A percentile compares a stretch with the other conserved stretches of the same genome.
Conservation (phyloP, 2,329 filamentous ascomycete species). For the Trichoderma atrobrunneum region DNA sequence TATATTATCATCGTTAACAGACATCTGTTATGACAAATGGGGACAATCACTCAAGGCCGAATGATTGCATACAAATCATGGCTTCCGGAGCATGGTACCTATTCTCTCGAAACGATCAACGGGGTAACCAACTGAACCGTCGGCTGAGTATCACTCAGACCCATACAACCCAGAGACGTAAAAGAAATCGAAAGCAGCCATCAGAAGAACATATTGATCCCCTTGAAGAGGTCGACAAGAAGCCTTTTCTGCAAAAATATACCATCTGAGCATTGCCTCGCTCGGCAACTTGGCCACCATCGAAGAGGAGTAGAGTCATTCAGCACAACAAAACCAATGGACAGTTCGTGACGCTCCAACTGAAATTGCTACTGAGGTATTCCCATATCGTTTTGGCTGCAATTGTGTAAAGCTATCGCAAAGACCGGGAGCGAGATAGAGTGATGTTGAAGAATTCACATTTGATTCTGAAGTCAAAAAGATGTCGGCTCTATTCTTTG, state of each 20-base stretch:
- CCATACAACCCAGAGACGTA: constrained; percentile 22
- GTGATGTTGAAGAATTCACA: constrained; percentile 50
- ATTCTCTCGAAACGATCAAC: constrained; percentile 31
- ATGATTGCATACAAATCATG: constrained; percentile 33
- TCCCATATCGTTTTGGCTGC: constrained; percentile 52
- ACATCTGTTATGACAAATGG: constrained; percentile 34
- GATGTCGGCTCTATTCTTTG: constrained; percentile 55
- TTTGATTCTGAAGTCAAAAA: constrained; percentile 59
- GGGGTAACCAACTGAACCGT: constrained; percentile 31
- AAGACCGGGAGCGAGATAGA: constrained; percentile 31
- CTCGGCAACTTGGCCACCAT: constrained; percentile 61
- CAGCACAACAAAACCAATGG: constrained; percentile 33
- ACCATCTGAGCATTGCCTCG: constrained; percentile 51
- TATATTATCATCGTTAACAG: constrained; percentile 17
- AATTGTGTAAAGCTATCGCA: constrained; percentile 34
- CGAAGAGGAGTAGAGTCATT: constrained; percentile 42
- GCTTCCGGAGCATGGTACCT: constrained; percentile 32
- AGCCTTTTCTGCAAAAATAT: constrained; percentile 46
- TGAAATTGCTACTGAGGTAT: constrained; percentile 58
- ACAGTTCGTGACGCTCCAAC: constrained; percentile 49
- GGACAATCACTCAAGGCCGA: constrained; percentile 36
- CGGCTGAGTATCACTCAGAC: constrained; percentile 24
- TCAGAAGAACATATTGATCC: constrained; percentile 28
- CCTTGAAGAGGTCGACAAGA: constrained; percentile 36
- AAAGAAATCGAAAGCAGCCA: constrained; percentile 12